Conservation (phyloP, 306 rosid species). For the Cicer judaicum region DNA sequence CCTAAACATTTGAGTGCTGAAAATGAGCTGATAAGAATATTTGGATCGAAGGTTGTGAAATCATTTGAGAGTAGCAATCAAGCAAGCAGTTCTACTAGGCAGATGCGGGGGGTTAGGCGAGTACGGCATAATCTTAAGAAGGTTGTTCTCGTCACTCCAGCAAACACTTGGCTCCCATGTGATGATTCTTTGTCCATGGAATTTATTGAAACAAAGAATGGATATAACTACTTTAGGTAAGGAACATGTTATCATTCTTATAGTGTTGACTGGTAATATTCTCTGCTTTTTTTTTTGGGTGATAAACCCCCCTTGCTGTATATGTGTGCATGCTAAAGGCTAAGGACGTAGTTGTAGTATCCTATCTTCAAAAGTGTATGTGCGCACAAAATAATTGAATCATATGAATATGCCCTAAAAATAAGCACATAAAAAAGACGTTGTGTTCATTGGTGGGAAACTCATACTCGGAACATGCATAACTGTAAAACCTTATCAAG, state of each 20-base stretch:
- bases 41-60: constrained; percentile 95
- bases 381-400: constrained; percentile 11
- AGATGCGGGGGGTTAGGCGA: constrained; percentile 78
- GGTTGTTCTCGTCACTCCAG: constrained; percentile 80
- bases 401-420: background rate
- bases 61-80: constrained; percentile 83
- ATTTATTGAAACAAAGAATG: constrained; percentile 64
- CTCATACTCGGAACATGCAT: background rate
- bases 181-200: constrained; percentile 92
- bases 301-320: background rate
- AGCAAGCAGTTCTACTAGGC: constrained; percentile 85
- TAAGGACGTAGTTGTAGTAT: constrained; percentile 15
- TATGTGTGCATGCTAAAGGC: constrained; percentile 14
- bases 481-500: background rate
- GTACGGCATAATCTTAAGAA: constrained; percentile 64
- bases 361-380: constrained; percentile 24
- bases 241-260: constrained; percentile 40
- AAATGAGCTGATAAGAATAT: constrained; percentile 85
- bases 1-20: constrained; percentile 89
- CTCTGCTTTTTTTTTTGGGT: background rate
- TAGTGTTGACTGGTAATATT: constrained; percentile 10
- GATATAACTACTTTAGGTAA: constrained; percentile 77
- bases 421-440: constrained; percentile 2
- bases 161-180: constrained; percentile 86
- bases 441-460: background rate